Base-by-base conservation (phyloP, 371 early-diverging fungal genomes). In the Phascolomyces articulosus region DNA sequence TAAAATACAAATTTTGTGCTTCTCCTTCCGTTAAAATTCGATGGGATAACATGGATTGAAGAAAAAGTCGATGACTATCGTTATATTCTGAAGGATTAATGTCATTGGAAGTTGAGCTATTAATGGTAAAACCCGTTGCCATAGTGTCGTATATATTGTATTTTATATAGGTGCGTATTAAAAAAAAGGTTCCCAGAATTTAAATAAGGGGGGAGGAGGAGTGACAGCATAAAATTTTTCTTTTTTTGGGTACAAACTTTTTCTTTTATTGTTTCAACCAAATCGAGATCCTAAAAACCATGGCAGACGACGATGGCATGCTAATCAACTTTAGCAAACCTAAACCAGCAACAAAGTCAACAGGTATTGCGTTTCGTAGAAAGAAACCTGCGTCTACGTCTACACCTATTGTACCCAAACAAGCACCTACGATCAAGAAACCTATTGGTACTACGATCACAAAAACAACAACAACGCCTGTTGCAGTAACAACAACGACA, bases 261-360 rank as follows among this genome's bases (percentile, higher is more conserved):
- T 23, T 15, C 23, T 47, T 20, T 34, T 34, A 34, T 34, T 34
- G 11, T 34, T 34, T 9, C 11, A 9, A 34, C 11, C 11, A 9
- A 34, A 34, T 31, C 31, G 31, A 34, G 34, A 34, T 34, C 34
- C n/a, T n/a, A n/a, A 38, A 38, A 13, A 41, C 26, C 21, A 63
- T 63, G 64, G 57, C 56, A 21, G 88, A 85, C 63, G 88, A 87
- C 74, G 92, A 89, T 67, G 89, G 90, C 10, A 69, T 91, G 48
- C 72, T 91, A 56, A 73, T 92, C 44, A 91, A 92, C 76, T 79
- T 91, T 68, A 82, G 82, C 28, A 66, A n/a, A 4, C 44, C 15
- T 6, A 44, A 53, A 68, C 51, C 20, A 47, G 31, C 16, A 18
- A 2, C 56, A 9, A 26, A 27, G 7, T 10, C 51, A 13, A 16